Conservation (phyloP, 2,329 filamentous ascomycete species). For the Colletotrichum plurivorum region DNA sequence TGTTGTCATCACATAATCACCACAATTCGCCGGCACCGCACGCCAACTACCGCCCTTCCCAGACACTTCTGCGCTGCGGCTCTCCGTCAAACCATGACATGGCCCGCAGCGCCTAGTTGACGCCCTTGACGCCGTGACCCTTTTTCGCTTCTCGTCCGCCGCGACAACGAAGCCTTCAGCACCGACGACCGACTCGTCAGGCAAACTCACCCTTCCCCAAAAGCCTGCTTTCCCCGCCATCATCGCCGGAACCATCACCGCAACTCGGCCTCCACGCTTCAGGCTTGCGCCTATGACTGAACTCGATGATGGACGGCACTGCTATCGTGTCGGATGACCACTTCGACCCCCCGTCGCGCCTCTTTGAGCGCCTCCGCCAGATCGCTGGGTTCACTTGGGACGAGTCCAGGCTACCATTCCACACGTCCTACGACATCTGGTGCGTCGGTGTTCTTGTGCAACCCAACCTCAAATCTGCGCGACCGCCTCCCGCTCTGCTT, state of each 20-base stretch:
- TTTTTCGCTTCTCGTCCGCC: slow-evolving; percentile 3
- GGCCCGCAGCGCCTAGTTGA: slow-evolving; percentile 34
- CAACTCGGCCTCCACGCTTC: slow-evolving; percentile 31
- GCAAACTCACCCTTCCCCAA: background rate
- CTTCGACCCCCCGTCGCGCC: slow-evolving; percentile 75
- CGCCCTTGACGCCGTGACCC: slow-evolving; percentile 10
- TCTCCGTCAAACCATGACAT: slow-evolving; percentile 26
- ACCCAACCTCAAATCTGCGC: slow-evolving; percentile 1
- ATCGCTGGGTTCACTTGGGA: slow-evolving; percentile 85
- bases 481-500: slow-evolving; percentile 9
- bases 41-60: background rate
- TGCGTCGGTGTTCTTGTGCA: slow-evolving; percentile 50
- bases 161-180: slow-evolving; percentile 9
- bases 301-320: slow-evolving; percentile 65
- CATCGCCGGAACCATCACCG: slow-evolving; percentile 43
- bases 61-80: slow-evolving; percentile 1
- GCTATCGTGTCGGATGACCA: slow-evolving; percentile 66
- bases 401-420: slow-evolving; percentile 70
- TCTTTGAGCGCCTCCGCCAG: slow-evolving; percentile 81
- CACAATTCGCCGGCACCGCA: slow-evolving; percentile 4
- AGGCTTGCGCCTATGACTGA: slow-evolving; percentile 43
- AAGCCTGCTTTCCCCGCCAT: slow-evolving; percentile 41
- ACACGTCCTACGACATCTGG: slow-evolving; percentile 91
- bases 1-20: background rate
- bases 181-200: background rate